Evolutionary conservation across 2,329 filamentous ascomycete genomes (phyloP).

Genomic region (Monosporascus sp.): DNA sequence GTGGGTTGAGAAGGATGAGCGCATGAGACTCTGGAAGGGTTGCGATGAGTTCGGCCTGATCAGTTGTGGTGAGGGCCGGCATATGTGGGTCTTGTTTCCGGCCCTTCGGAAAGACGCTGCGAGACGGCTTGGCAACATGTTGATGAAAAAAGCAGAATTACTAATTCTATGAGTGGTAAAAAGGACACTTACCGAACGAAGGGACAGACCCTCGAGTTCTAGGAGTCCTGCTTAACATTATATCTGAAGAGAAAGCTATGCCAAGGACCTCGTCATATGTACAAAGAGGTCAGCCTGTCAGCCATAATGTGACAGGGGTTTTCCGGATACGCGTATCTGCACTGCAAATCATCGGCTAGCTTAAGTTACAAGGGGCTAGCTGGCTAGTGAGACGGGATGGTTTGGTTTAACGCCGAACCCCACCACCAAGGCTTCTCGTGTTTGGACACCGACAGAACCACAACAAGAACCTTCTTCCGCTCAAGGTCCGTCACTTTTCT

Average conservation of each 20-base stretch:
- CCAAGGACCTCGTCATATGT: neutral
- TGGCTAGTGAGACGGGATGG: too few species aligned
- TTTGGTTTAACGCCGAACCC: too few species aligned
- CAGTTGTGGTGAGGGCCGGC: neutral
- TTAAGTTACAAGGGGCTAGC: too few species aligned
- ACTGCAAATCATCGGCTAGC: neutral
- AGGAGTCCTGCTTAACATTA: neutral
- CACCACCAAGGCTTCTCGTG: too few species aligned
- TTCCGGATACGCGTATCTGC: neutral
- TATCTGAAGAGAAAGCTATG: neutral
- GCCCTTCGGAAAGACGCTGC: neutral
- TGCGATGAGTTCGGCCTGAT: neutral
- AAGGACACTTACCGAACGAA: neutral
- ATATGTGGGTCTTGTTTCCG: neutral
- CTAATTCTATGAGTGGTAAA: neutral
- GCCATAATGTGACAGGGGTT: too few species aligned
- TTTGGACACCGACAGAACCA: too few species aligned
- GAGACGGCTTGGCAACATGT: neutral
- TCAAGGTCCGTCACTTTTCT: too few species aligned
- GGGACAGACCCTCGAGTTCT: neutral
- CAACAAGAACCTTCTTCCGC: too few species aligned
- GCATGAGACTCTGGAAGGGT: neutral
- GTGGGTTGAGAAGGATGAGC: neutral
- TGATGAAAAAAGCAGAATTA: neutral
- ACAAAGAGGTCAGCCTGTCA: neutral